phyloP scores from a whole-genome alignment of 768 basidiomycete genomes.

The Leucocoprinus birnbaumii region DNA sequence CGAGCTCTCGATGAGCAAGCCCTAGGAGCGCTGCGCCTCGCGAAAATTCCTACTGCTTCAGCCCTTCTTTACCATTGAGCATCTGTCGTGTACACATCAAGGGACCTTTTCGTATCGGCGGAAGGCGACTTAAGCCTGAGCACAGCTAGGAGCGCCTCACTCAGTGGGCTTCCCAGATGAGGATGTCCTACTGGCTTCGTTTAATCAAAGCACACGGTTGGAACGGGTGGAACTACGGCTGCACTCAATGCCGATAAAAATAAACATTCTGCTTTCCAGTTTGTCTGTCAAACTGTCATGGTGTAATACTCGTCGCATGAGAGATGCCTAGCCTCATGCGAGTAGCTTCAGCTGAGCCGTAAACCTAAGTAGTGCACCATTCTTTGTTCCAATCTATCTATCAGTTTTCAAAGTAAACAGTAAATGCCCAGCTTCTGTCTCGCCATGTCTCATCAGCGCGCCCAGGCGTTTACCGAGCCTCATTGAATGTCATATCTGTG shows the following conservation, averaged over 20 bases:
- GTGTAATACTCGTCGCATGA: background rate
- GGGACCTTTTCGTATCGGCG: too few relatives aligned
- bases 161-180: background rate
- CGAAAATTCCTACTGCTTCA: too few relatives aligned
- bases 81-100: too few relatives aligned
- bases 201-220: background rate
- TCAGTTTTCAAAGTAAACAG: slow-evolving; percentile 1
- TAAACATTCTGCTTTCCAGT: background rate
- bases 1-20: too few relatives aligned
- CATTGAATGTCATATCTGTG: too few relatives aligned
- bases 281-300: slow-evolving; percentile 11
- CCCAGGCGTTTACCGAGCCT: too few relatives aligned
- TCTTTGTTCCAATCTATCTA: background rate
- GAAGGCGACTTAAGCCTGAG: too few relatives aligned
- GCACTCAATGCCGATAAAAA: background rate
- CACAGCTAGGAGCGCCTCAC: too few relatives aligned
- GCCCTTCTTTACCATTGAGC: too few relatives aligned
- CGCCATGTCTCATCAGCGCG: background rate
- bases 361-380: background rate
- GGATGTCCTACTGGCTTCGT: background rate
- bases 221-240: background rate
- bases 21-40: too few relatives aligned
- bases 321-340: background rate
- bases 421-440: background rate
- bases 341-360: background rate